Base-by-base conservation (phyloP, 306 rosid genomes). In the Vicia villosa region DNA sequence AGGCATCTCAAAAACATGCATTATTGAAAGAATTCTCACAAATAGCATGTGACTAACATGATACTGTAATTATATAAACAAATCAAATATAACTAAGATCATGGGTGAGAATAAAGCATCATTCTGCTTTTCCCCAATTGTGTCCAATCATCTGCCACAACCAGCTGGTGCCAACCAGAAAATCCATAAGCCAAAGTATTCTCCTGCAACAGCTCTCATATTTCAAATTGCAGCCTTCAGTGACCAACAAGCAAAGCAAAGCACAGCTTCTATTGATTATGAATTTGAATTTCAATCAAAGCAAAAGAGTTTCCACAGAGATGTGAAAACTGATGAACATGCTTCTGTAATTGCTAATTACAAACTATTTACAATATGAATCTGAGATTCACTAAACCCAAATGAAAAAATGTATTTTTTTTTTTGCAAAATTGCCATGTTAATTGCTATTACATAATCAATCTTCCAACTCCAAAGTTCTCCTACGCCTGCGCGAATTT, bases 391-490 rank as follows among this genome's bases (percentile, higher is more conserved):
- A 4, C 63, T 63, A 36, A 75, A 20, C 73, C 12, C 71, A 20
- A 64, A 8, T 43, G 72, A 26, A 68, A 74, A 20, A 70, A 66
- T 26, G 73, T 49, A 55, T n/a, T 12, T 30, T 47, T 26, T 66
- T 72, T 17, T 58, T 77, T 34, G 80, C 83, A 79, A 82, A 74
- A 82, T 70, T 71, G 73, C 16, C 8, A 70, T 47, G 20, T 50
- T 20, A 36, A 60, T 16, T 16, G 12, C n/a, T 5, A 69, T 76
- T 22, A 32, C 12, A 8, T n/a, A 8, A 70, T 81, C 61, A 86
- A 74, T 89, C 86, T 28, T 89, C 92, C 78, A 91, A 5, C 0
- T 75, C 87, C 91, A 82, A 84, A 32, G 82, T 74, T 58, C 89
- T 78, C 81, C 69, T 77, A 12, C 85, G 87, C 24, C 97, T 76